Evolutionary conservation across 2,329 filamentous ascomycete species (phyloP), one percentile per base, ranked within the genome.

Genomic region (Waltergamsia citrina): DNA sequence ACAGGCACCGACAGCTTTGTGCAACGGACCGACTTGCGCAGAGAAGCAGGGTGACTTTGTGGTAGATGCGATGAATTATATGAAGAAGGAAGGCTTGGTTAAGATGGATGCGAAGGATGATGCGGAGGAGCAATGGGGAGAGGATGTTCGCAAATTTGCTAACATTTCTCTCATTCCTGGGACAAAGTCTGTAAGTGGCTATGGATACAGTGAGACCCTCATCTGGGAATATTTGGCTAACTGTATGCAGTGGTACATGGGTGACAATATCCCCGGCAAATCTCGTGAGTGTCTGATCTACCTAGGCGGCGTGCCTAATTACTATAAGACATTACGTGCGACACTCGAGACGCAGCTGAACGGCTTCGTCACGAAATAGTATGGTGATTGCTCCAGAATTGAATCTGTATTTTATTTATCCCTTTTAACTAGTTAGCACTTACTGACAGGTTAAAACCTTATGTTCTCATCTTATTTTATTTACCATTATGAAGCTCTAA

Each of bases 11-110:
- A 57, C 37, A 5, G 37, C 56, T 2, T 45, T 63, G 35, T 34
- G 49, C 39, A 64, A 64, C 32, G 61, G 58, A 2, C 62, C 61
- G 1, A 56, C 53, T 0, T 60, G 54, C 32, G 52, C 53, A 2
- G 54, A 65, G 41, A 23, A 58, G 9, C 61, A 66, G 38, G 57
- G 56, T 3, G 44, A 60, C 19, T 65, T 56, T 51, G 52, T 66
- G 17, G 38, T 51, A 14, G 39, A 47, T 2, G 39, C 45, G 11
- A 51, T 65, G 33, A 45, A 52, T 12, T 29, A 48, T 10, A 42
- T 59, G 33, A 38, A 36, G 17, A 37, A 48, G 18, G 48, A 59
- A 8, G 49, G 45, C 0, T 19, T 52, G 18, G 43, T 40, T 16
- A 45, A 41, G 24, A 51, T 66, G 2, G 51, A 60, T 16, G 47